Conservation (phyloP, 306 rosid species). For the Prunus mongolica region DNA sequence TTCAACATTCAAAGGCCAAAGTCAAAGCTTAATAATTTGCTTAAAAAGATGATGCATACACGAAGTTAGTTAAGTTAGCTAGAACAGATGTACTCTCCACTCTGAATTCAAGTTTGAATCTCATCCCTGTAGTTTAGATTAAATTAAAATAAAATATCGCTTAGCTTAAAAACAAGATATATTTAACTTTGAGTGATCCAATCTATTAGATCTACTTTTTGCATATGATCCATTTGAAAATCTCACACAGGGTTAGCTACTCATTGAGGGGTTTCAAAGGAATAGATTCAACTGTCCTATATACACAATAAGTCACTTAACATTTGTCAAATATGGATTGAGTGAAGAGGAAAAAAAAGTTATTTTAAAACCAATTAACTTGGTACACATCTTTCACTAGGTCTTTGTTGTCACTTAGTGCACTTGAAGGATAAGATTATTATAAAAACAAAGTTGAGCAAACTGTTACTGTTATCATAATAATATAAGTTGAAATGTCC, state of each 20-base stretch:
- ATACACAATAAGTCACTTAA: neutral
- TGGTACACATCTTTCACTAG: neutral
- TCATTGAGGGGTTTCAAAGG: neutral
- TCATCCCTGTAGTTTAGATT: accelerated
- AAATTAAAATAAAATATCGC: too few relatives aligned
- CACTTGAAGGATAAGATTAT: neutral
- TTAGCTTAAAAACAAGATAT: too few relatives aligned
- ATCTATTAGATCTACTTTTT: neutral
- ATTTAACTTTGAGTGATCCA: neutral
- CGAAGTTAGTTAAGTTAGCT: too few relatives aligned
- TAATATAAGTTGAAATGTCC: neutral
- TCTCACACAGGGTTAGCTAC: neutral
- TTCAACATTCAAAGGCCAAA: neutral
- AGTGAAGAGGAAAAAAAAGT: neutral
- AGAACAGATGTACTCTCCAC: accelerated
- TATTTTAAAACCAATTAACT: neutral
- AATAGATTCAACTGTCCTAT: neutral
- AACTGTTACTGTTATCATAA: too few relatives aligned
- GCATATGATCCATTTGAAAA: neutral
- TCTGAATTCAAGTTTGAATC: accelerated
- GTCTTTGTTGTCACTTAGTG: neutral
- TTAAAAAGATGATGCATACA: too few relatives aligned
- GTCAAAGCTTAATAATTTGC: neutral
- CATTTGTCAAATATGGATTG: slow-evolving; percentile 8
- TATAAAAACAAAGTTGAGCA: neutral